Base-by-base conservation (phyloP, 2,329 filamentous ascomycete genomes). In the Ophiocordyceps camponoti-rufipedis region DNA sequence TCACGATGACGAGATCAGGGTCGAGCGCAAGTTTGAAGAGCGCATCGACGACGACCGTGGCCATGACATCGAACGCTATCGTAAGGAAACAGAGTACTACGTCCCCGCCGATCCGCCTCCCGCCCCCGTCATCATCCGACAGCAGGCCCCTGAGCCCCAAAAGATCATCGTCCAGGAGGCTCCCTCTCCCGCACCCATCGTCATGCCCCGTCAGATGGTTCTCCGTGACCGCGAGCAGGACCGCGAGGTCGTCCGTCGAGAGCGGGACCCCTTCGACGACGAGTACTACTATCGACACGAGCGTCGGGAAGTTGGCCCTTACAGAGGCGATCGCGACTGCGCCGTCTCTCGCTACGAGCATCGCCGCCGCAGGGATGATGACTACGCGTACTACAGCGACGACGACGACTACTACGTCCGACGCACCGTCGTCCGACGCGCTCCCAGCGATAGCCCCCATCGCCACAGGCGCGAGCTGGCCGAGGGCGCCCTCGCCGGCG, bases 401-500 rank as follows among this genome's bases (percentile, higher is more conserved):
- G 67, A 69, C 42, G 64, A 75, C 49, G 66, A 70, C 32, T 67
- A 71, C 45, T 67, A 67, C 48, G 67, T 67, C 48, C 58, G 68
- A 50, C 62, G 61, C 51, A 63, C 61, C 43, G 56, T 72, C 40
- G 61, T 73, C 32, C 69, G 65, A 16, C 67, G 69, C 18, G 71
- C 73, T 16, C 65, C 69, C 41, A 75, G 72, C 49, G 61, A 62
- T 12, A 71, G 69, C 50, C 60, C 65, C 5, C 62, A 67, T 44
- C 68, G 74, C 50, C 72, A 73, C 51, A 77, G 69, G 56, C 71
- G 72, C 40, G 72, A 78, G 51, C 58, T 81, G 5, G 76, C 76
- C 19, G 75, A 78, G 54, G 77, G 77, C n/a, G 77, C 75, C 10
- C 64, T 80, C 14, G 77, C 77, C 28, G 77, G 75, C 14, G 77